phyloP scores from a whole-genome alignment of 1,284 basidiomycete species.

The Trametes pubescens region DNA sequence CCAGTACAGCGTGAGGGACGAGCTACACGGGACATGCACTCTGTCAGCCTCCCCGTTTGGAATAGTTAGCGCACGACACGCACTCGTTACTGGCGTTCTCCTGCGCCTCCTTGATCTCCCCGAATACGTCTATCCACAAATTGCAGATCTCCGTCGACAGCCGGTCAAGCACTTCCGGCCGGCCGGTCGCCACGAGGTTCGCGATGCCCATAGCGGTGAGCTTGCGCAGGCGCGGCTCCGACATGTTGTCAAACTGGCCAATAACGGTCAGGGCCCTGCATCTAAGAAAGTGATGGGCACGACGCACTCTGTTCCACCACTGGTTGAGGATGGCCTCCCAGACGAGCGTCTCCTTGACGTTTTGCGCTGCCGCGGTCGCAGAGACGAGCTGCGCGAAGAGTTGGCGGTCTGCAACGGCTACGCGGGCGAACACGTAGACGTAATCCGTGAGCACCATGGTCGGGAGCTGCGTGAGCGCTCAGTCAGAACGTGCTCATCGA shows the following conservation, averaged over 20 bases:
- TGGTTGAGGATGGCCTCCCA: constrained; percentile 76
- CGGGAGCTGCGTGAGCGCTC: constrained; percentile 50
- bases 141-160: constrained; percentile 83
- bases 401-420: constrained; percentile 66
- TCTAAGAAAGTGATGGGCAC: not conserved
- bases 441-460: constrained; percentile 68
- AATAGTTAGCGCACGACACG: constrained; percentile 2
- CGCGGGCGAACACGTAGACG: constrained; percentile 74
- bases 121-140: constrained; percentile 90
- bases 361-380: constrained; percentile 58
- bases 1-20: constrained; percentile 65
- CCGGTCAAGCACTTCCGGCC: constrained; percentile 73
- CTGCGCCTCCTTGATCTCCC: constrained; percentile 81
- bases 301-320: constrained; percentile 78
- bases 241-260: constrained; percentile 85
- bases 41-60: not conserved
- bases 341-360: constrained; percentile 59
- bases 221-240: constrained; percentile 78
- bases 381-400: constrained; percentile 74
- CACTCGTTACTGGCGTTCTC: constrained; percentile 47
- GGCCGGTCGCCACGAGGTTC: constrained; percentile 72
- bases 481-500: not conserved
- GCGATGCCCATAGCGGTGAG: constrained; percentile 79
- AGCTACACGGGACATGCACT: constrained; percentile 18
- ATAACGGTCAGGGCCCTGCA: not conserved